A percentile compares a stretch with the other conserved stretches of the same genome.
phyloP scores from a whole-genome alignment of 805 yeast genomes.

The Ogataea nakhonphanomensis region DNA sequence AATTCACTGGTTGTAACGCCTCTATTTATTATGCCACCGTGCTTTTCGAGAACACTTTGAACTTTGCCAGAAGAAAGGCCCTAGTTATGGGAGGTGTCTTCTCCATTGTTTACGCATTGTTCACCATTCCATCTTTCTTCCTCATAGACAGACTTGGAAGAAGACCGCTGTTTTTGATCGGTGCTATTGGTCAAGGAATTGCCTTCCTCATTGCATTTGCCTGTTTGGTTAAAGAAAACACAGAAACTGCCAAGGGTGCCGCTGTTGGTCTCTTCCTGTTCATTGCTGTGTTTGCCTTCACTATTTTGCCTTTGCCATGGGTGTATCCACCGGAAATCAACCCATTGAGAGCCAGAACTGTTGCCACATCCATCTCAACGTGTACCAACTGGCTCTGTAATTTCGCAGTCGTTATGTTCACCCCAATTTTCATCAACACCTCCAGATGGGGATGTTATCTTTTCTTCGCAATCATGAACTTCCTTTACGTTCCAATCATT shows the following conservation, averaged over 20 bases:
- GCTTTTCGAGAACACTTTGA: conserved; percentile 49
- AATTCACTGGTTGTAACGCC: conserved; percentile 69
- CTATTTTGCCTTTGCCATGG: conserved; percentile 48
- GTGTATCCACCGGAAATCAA: conserved; percentile 67
- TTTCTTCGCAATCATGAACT: conserved; percentile 65
- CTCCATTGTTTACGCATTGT: conserved; percentile 56
- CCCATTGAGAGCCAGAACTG: conserved; percentile 64
- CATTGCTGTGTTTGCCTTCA: conserved; percentile 52
- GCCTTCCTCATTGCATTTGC: conserved; percentile 50
- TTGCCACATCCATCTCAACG: conserved; percentile 59
- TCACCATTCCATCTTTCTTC: conserved; percentile 60
- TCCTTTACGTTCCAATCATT: conserved; percentile 56
- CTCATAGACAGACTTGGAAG: conserved; percentile 65
- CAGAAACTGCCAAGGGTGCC: conserved; percentile 55
- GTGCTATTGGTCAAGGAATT: conserved; percentile 48
- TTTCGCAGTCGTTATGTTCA: conserved; percentile 66
- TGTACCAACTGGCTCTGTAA: conserved; percentile 69
- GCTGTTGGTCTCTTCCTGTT: conserved; percentile 64
- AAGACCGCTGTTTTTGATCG: conserved; percentile 46
- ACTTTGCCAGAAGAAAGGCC: conserved; percentile 48
- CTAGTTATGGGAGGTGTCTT: conserved; percentile 64
- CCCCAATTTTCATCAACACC: conserved; percentile 52
- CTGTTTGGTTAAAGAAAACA: conserved; percentile 39
- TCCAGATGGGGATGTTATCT: conserved; percentile 65
- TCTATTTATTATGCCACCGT: conserved; percentile 64